A percentile compares a stretch with the other conserved stretches of the same genome.
Evolutionary conservation across 2,329 filamentous ascomycete species (phyloP).

Genomic region (Botryotinia narcissicola): DNA sequence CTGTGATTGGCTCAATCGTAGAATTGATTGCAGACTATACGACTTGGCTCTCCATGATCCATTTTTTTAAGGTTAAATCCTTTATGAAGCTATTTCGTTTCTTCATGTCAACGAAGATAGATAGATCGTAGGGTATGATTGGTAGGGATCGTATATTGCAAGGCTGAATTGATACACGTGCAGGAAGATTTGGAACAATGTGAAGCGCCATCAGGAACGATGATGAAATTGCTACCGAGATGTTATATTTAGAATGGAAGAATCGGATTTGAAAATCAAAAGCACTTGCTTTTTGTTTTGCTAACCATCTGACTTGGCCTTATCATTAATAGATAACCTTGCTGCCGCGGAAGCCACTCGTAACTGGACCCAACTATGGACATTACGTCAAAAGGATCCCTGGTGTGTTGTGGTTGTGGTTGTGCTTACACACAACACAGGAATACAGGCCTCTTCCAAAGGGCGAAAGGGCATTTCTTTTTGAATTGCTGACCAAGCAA

Average conservation of each 20-base stretch:
- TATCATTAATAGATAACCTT: background rate
- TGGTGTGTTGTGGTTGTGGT: no score
- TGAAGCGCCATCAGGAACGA: background rate
- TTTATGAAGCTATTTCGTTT: background rate
- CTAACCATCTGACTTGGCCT: background rate
- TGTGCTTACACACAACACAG: no score
- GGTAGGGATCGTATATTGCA: background rate
- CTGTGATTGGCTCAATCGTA: slow-evolving; percentile 8
- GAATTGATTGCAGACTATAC: background rate
- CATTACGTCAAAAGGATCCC: background rate
- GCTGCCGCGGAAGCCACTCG: background rate
- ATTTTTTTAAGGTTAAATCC: background rate
- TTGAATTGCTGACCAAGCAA: no score
- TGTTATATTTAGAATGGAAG: background rate
- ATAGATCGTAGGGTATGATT: no score
- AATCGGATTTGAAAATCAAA: background rate
- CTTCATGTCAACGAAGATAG: background rate
- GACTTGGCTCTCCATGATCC: background rate
- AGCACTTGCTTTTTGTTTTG: background rate
- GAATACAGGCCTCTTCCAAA: no score
- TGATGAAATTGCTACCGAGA: background rate
- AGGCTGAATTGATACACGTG: background rate
- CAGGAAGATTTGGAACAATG: background rate
- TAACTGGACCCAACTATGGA: background rate
- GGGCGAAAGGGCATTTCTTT: no score